phyloP scores from a whole-genome alignment of 202 grass and related monocot species.

The Cymbopogon flexuosus region DNA sequence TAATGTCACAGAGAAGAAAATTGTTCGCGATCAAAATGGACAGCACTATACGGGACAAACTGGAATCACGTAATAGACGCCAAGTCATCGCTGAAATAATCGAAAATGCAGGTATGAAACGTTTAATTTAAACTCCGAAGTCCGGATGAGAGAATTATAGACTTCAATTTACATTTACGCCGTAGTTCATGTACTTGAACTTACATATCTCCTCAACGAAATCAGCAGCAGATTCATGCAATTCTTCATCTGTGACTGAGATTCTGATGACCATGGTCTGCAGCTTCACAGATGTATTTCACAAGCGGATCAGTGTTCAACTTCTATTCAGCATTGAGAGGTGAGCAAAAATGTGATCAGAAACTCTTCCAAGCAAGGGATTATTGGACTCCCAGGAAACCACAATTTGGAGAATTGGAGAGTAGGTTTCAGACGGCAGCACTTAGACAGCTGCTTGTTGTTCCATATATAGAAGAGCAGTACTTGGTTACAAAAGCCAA shows the following conservation, averaged over 20 bases:
- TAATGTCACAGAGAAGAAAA: not conserved
- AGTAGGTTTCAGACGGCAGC: too few species aligned
- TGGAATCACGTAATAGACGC: too few species aligned
- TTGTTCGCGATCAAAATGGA: not conserved
- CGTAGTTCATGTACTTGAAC: conserved; percentile 66
- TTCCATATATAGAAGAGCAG: too few species aligned
- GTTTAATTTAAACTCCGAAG: not conserved
- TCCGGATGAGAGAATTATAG: not conserved
- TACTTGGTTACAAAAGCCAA: too few species aligned
- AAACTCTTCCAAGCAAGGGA: conserved; percentile 69
- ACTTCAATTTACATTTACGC: conserved; percentile 58
- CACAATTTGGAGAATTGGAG: too few species aligned
- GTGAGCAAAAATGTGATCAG: conserved; percentile 75
- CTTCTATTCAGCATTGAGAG: conserved; percentile 91
- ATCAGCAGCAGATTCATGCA: conserved; percentile 75
- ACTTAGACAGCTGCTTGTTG: too few species aligned
- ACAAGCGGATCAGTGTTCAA: conserved; percentile 72
- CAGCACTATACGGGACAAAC: not conserved
- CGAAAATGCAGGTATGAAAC: not conserved
- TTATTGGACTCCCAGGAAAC: too few species aligned
- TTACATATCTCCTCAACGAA: conserved; percentile 97
- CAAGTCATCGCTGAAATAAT: not conserved
- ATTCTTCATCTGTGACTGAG: conserved; percentile 97
- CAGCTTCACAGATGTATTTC: conserved; percentile 52
- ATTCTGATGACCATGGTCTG: conserved; percentile 67